Evolutionary conservation across 208 protist genomes (phyloP).

Genomic region (Trypanosoma caninum): DNA sequence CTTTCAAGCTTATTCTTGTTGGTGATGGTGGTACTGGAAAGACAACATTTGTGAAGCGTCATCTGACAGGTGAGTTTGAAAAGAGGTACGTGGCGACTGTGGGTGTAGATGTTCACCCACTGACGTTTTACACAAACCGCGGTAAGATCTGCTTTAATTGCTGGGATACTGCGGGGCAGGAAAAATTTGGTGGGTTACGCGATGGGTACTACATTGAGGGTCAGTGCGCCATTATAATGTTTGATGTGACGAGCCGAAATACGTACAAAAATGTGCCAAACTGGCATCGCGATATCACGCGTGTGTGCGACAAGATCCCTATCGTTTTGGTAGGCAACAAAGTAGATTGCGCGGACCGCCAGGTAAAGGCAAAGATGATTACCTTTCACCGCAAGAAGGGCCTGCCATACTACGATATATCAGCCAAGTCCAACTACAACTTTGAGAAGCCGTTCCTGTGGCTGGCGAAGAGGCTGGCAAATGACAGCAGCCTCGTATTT

Average conservation of each 20-base stretch:
- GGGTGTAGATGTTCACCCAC: conserved; percentile 97
- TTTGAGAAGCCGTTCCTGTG: conserved; percentile 99
- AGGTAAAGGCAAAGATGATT: conserved; percentile 99
- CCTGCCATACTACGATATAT: conserved; percentile 99
- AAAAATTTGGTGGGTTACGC: conserved; percentile 99
- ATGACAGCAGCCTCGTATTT: conserved; percentile 95
- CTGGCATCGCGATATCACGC: conserved; percentile 99
- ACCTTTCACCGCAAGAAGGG: conserved; percentile 99
- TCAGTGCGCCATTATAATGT: conserved; percentile 99
- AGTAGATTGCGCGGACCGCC: conserved; percentile 99
- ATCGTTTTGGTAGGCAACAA: conserved; percentile 99
- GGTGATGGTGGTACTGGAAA: conserved; percentile 99
- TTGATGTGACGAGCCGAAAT: conserved; percentile 99
- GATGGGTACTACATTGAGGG: conserved; percentile 99
- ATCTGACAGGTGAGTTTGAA: conserved; percentile 99
- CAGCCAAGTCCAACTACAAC: conserved; percentile 99
- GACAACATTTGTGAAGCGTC: conserved; percentile 99
- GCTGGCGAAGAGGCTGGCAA: conserved; percentile 97
- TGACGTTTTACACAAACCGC: conserved; percentile 98
- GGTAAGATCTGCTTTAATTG: conserved; percentile 99
- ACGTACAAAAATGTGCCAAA: conserved; percentile 99
- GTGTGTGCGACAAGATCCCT: conserved; percentile 99
- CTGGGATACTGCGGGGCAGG: conserved; percentile 99
- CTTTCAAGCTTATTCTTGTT: conserved; percentile 99
- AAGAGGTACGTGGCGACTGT: conserved; percentile 98